These are phyloP conservation scores for Pilobolus umbonatus DNA, from an alignment of 192 early-diverging fungal species.

Conservation along the genomic window DNA sequence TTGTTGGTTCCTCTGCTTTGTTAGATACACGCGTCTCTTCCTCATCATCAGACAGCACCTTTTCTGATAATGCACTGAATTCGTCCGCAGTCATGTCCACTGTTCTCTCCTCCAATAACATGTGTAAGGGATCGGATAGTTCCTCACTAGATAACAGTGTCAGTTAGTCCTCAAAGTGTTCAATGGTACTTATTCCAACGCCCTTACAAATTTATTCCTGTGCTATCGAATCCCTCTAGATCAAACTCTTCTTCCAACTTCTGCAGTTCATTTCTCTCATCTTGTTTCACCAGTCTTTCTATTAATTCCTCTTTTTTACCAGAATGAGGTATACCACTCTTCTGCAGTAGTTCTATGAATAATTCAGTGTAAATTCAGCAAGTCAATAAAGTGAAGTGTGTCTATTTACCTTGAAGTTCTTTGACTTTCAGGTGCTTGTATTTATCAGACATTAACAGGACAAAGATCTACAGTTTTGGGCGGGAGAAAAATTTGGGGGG, in stretches of 20 bases:
- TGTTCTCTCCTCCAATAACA: too few relatives aligned
- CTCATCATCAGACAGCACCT: background rate
- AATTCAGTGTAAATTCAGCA: background rate
- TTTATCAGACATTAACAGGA: conserved; percentile 3
- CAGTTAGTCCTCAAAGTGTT: too few relatives aligned
- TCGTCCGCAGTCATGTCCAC: too few relatives aligned
- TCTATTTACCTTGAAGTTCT: conserved; percentile 1
- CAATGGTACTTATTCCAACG: too few relatives aligned
- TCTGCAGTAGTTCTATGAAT: background rate
- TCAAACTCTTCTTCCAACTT: background rate
- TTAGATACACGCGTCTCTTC: background rate
- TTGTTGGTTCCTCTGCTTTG: background rate
- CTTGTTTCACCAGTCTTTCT: background rate
- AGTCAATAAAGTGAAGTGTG: background rate
- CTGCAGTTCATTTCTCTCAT: background rate
- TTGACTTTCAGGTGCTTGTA: background rate
- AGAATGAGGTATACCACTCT: background rate
- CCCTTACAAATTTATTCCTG: too few relatives aligned
- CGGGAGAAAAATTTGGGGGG: too few relatives aligned
- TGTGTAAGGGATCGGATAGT: too few relatives aligned
- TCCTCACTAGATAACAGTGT: too few relatives aligned
- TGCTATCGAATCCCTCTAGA: too few relatives aligned
- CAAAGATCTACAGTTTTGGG: too few relatives aligned
- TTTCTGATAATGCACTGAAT: too few relatives aligned
- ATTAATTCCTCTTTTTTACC: background rate